Base-by-base conservation (phyloP, 1,284 basidiomycete species). In the Lentinula novae-zelandiae region DNA sequence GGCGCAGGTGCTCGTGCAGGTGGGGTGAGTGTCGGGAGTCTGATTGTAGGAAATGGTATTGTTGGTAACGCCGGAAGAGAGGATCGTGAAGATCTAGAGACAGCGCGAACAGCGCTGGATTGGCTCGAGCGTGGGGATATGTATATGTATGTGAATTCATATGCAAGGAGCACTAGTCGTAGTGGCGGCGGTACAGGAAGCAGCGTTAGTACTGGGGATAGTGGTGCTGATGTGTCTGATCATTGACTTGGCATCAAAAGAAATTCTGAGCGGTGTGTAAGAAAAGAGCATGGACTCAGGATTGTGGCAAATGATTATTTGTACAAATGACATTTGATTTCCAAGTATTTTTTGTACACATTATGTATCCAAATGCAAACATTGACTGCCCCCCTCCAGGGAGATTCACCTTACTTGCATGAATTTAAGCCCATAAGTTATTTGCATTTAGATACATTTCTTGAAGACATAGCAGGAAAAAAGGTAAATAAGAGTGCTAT, bases 61-160 rank as follows among this genome's bases (percentile, higher is more conserved):
- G 7, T 42, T 6, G 54, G 54, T 17, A 56, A 46, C n/a, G 22
- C 40, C 8, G 54, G 54, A 6, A 79, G 78, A 65, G 79, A 83
- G 46, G 86, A 86, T 66, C 73, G 73, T 67, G 82, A 85, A 61
- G 81, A 87, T n/a, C 77, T 81, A 61, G 78, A 77, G 39, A 73
- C 76, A 62, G 86, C 84, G 59, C 75, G 78, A 63, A 69, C 74
- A 46, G 85, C 86, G 59, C 69, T 89, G 69, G 78, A 81, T 68
- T 76, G 75, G 75, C 60, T 79, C 50, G 76, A 79, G 63, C 73
- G 75, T 66, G 75, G 75, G 53, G 75, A 76, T 63, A 66, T 62
- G 27, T 74, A 73, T 46, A 20, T 46, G 40, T 44, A 44, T 17
- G 6, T 66, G 50, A 38, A 7, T 46, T 36, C 20, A 27, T 27